Evolutionary conservation across 345 rosid genomes (phyloP).

Genomic region (Ailanthus altissimus): DNA sequence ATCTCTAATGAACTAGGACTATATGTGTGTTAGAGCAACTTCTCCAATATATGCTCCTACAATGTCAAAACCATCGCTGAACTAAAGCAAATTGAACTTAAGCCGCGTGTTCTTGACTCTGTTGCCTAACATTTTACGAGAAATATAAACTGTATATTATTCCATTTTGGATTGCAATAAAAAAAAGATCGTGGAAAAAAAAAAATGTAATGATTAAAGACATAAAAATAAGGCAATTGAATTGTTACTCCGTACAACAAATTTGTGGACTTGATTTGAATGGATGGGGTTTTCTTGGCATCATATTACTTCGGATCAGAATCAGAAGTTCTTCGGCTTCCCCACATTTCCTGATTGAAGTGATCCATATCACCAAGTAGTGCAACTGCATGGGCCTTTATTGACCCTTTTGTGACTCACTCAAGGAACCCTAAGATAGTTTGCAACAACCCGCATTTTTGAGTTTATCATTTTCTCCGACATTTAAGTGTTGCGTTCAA

Average conservation of each 20-base stretch:
- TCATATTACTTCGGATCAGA: slow-evolving; percentile 13
- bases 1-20: no score
- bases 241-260: background rate
- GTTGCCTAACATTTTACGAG: no score
- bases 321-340: slow-evolving; percentile 11
- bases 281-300: slow-evolving; percentile 16
- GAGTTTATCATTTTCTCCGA: slow-evolving; percentile 32
- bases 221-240: background rate
- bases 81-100: no score
- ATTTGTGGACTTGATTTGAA: background rate
- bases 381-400: slow-evolving; percentile 28
- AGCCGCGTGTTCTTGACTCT: no score
- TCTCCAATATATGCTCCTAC: no score
- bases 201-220: background rate
- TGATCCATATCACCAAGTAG: slow-evolving; percentile 17
- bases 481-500: slow-evolving; percentile 21
- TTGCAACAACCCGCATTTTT: slow-evolving; percentile 13
- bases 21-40: no score
- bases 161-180: background rate
- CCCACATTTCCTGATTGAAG: slow-evolving; percentile 15
- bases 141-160: background rate
- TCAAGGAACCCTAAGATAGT: slow-evolving; percentile 16
- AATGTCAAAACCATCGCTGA: no score
- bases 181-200: background rate
- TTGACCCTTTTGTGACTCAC: slow-evolving; percentile 24